A percentile compares a stretch with the other conserved stretches of the same genome.
phyloP scores from a whole-genome alignment of 768 basidiomycete species.

The Termitomyces bulborhizus region DNA sequence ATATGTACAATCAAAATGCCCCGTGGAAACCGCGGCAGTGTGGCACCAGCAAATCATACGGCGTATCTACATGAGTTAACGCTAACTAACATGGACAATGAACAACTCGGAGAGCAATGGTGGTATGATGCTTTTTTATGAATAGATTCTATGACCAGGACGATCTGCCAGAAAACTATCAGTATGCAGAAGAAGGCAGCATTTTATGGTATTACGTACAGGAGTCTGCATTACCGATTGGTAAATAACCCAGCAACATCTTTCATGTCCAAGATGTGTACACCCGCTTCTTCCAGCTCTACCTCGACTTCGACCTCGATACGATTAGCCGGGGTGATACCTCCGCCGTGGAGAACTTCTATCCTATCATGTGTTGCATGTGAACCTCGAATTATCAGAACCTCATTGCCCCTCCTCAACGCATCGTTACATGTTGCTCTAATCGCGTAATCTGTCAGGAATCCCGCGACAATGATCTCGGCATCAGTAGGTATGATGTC shows the following conservation, averaged over 20 bases:
- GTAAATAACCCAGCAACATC: conserved; percentile 55
- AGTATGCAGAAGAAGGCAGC: not conserved
- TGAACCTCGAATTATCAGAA: conserved; percentile 55
- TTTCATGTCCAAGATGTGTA: conserved; percentile 59
- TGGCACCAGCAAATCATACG: no score
- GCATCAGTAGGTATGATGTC: conserved; percentile 45
- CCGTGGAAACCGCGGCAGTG: no score
- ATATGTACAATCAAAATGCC: not conserved
- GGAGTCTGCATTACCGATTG: conserved; percentile 30
- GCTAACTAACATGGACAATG: not conserved
- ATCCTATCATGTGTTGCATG: conserved; percentile 66
- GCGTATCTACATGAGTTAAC: not conserved
- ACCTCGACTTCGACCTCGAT: conserved; percentile 58
- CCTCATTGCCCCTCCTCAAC: conserved; percentile 57
- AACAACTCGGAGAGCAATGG: not conserved
- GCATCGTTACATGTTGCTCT: conserved; percentile 57
- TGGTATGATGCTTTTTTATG: not conserved
- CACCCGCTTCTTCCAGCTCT: conserved; percentile 66
- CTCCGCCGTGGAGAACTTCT: conserved; percentile 55
- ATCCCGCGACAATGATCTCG: conserved; percentile 60
- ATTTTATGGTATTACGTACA: not conserved
- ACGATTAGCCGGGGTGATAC: conserved; percentile 41
- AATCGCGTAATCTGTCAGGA: conserved; percentile 63
- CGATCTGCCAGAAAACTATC: not conserved
- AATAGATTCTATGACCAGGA: not conserved